Conservation (phyloP, 2,329 filamentous ascomycete species). For the Colletotrichum camelliae region DNA sequence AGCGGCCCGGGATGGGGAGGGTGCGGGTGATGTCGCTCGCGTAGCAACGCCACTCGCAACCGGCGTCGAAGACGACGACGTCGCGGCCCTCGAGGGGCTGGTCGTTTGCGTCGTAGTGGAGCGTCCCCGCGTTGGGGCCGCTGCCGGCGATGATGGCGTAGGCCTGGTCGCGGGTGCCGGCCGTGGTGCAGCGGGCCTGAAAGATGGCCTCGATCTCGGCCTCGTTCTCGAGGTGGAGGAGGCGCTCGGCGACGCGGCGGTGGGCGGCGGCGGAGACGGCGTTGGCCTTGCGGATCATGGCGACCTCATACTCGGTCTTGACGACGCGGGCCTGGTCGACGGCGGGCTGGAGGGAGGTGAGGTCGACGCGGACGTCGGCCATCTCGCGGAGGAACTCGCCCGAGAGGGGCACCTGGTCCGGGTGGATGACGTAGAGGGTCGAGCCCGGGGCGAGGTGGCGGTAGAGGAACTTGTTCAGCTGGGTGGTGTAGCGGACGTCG, state of each 20-base stretch:
- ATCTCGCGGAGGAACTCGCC: slow-evolving; percentile 28
- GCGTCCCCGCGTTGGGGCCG: slow-evolving; percentile 79
- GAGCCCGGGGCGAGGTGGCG: slow-evolving; percentile 35
- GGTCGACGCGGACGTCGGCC: slow-evolving; percentile 48
- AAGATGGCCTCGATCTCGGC: slow-evolving; percentile 84
- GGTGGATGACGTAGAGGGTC: slow-evolving; percentile 51
- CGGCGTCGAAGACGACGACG: slow-evolving; percentile 85
- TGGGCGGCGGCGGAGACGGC: slow-evolving; percentile 81
- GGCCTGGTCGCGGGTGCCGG: slow-evolving; percentile 77
- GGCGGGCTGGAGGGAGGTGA: slow-evolving; percentile 63
- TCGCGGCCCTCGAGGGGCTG: slow-evolving; percentile 72
- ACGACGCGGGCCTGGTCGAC: slow-evolving; percentile 83
- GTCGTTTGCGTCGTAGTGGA: slow-evolving; percentile 88
- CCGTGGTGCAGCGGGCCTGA: slow-evolving; percentile 71
- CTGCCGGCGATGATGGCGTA: slow-evolving; percentile 90
- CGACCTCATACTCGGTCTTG: slow-evolving; percentile 87
- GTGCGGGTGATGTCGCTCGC: slow-evolving; percentile 91
- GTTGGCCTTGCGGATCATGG: slow-evolving; percentile 81
- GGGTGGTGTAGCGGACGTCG: slow-evolving; percentile 64
- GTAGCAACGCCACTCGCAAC: slow-evolving; percentile 84
- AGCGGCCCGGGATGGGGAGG: slow-evolving; percentile 75
- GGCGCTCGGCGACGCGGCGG: slow-evolving; percentile 68
- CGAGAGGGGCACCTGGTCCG: slow-evolving; percentile 43
- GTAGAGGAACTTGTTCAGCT: slow-evolving; percentile 55
- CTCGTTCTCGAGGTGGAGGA: slow-evolving; percentile 74